These are phyloP conservation scores for Eleusine indica DNA, from an alignment of 176 grass and related monocot species.

Conservation along the genomic window DNA sequence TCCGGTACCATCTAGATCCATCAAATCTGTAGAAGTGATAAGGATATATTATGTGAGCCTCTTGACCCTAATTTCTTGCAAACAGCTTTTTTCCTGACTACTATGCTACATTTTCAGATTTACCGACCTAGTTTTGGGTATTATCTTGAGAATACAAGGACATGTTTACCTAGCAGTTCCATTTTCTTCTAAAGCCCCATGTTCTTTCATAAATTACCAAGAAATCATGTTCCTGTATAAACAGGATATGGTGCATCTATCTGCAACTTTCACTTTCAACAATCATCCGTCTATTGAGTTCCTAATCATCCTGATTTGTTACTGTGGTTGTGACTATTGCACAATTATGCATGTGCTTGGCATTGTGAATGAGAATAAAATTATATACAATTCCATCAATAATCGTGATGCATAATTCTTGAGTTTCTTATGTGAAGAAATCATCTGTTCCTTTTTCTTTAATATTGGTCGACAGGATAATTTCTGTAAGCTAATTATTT, in stretches of 20 bases:
- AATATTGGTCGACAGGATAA: not conserved
- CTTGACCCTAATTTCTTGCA: not conserved
- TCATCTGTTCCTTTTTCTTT: conserved; percentile 2
- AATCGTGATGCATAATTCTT: not conserved
- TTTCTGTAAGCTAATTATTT: conserved; percentile 35
- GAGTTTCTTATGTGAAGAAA: not conserved
- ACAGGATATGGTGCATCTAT: not conserved
- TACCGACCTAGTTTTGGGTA: not conserved
- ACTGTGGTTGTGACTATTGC: conserved; percentile 1
- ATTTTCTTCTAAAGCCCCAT: conserved; percentile 1
- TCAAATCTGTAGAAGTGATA: not conserved
- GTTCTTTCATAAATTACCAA: conserved; percentile 12
- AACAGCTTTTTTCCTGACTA: not conserved
- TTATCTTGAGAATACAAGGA: not conserved
- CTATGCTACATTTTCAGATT: not conserved
- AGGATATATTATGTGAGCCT: not conserved
- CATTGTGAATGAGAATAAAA: not conserved
- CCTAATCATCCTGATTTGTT: not conserved
- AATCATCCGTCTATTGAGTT: not conserved
- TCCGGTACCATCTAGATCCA: not conserved
- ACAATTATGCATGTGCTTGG: not conserved
- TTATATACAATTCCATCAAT: not conserved
- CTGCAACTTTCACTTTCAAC: not conserved
- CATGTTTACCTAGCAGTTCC: not conserved
- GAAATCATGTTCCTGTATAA: not conserved